Percentiles rank a stretch among this genome's conserved stretches.
phyloP scores from a whole-genome alignment of 1,284 basidiomycete species.

The Microbotryomycetes sp. region DNA sequence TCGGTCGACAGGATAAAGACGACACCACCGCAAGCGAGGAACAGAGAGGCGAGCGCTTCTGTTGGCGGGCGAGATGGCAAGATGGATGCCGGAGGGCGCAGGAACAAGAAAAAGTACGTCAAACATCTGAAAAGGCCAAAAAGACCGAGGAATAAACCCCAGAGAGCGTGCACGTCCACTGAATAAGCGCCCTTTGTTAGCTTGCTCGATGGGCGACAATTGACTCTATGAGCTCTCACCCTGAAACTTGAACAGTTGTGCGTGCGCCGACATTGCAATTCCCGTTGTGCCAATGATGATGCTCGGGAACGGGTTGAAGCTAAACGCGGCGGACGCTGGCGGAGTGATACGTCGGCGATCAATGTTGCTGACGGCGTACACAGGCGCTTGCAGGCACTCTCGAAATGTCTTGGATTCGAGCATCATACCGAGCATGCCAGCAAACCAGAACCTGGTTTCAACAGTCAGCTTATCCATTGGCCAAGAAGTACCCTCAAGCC shows the following conservation, averaged over 20 bases:
- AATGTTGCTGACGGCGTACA: slow-evolving; percentile 6
- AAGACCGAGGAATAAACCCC: slow-evolving; percentile 83
- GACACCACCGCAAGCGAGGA: slow-evolving; percentile 77
- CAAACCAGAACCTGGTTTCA: slow-evolving; percentile 84
- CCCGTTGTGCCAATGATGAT: slow-evolving; percentile 90
- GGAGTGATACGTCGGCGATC: slow-evolving; percentile 46
- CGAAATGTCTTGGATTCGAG: slow-evolving; percentile 72
- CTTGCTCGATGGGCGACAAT: too few species aligned
- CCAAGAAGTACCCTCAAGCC: neutral
- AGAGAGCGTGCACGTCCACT: slow-evolving; percentile 81
- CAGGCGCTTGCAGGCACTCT: slow-evolving; percentile 39
- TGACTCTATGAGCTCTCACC: slow-evolving; percentile 40
- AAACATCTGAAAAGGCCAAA: slow-evolving; percentile 69
- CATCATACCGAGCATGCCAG: slow-evolving; percentile 79
- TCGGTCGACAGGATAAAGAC: slow-evolving; percentile 88
- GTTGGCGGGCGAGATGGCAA: slow-evolving; percentile 90
- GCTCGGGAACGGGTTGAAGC: slow-evolving; percentile 84
- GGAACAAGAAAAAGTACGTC: slow-evolving; percentile 92
- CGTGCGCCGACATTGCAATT: slow-evolving; percentile 90
- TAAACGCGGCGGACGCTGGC: slow-evolving; percentile 64
- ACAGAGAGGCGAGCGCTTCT: slow-evolving; percentile 80
- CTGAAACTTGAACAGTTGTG: slow-evolving; percentile 80
- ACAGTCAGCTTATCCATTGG: slow-evolving; percentile 29
- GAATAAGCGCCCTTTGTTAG: too few species aligned
- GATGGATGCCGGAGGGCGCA: slow-evolving; percentile 49